Evolutionary conservation across 2,329 filamentous ascomycete species (phyloP), one percentile per base, ranked within the genome.

Genomic region (Sporothrix pallida): DNA sequence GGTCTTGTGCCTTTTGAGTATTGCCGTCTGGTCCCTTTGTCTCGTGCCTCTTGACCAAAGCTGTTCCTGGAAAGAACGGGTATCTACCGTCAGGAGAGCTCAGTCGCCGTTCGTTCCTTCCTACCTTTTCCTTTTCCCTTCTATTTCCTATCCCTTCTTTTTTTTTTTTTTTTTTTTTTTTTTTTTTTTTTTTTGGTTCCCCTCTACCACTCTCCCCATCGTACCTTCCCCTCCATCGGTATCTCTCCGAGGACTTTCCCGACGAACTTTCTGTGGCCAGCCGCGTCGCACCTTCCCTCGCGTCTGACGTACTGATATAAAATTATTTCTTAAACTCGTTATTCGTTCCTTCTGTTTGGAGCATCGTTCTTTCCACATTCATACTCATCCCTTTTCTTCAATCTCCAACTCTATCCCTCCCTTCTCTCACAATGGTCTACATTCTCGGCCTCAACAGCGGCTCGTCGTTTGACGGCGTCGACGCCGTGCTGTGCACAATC

Each of bases 361-460:
- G 17, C 12, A 37, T 6, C 62, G 3, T 15, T n/a, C 37, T 20
- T 37, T 12, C 23, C 50, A 15, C 15, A 17, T n/a, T n/a, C 50
- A 37, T 37, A 37, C 31, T 7, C 31, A 37, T 23, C n/a, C 62
- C 23, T 65, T 7, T n/a, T 12, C 37, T 46, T 17, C 62, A 23
- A 15, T 46, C 37, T 37, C 58, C 58, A 42, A 12, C 12, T 31
- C 31, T 26, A 2, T 12, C 26, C 20, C 17, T 20, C 62, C 37
- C 7, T 12, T 23, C 15, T 15, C 48, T 8, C 20, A 60, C 26
- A 17, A 78, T 78, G 76, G 70, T 73, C 42, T 80, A 79, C 74
- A 79, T 79, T n/a, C 56, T 80, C 48, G 79, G 79, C 20, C 75
- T 80, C 15, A 80, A 80, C 75, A 80, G 79, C 65, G 79, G 78